Evolutionary conservation across 495 filamentous ascomycete species (phyloP).

Genomic region (Tuber microsphaerosporum): DNA sequence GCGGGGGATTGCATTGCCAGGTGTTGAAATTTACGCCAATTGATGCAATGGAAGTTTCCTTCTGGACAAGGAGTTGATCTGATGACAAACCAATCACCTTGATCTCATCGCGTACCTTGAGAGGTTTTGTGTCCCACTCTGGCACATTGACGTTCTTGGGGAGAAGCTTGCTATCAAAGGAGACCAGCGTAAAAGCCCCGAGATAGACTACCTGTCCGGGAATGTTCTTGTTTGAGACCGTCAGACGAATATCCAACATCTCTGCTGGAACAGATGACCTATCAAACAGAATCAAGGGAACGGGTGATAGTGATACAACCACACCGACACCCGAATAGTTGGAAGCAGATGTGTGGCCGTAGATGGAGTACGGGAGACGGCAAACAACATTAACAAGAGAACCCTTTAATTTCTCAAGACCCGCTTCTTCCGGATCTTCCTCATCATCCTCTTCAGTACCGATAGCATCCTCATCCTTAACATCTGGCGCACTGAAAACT

Average conservation of each 20-base stretch:
- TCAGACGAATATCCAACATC: constrained; percentile 42
- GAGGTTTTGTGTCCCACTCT: constrained; percentile 39
- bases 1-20: constrained; percentile 42
- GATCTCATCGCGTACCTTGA: constrained; percentile 42
- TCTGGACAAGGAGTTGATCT: constrained; percentile 38
- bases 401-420: constrained; percentile 36
- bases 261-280: constrained; percentile 40
- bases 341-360: constrained; percentile 40
- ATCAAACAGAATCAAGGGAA: constrained; percentile 41
- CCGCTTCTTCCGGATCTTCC: constrained; percentile 37
- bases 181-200: constrained; percentile 39
- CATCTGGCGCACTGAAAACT: background rate
- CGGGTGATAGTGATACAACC: constrained; percentile 38
- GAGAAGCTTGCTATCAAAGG: constrained; percentile 34
- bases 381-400: constrained; percentile 41
- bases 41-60: constrained; percentile 40
- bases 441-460: constrained; percentile 35
- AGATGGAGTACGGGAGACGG: constrained; percentile 41
- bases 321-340: constrained; percentile 41
- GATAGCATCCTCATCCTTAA: constrained; percentile 14
- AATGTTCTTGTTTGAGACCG: constrained; percentile 40
- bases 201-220: constrained; percentile 40
- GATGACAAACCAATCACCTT: constrained; percentile 37
- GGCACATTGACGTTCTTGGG: constrained; percentile 38
- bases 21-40: constrained; percentile 42